These are phyloP conservation scores for Aquilaria agallochum DNA, from an alignment of 441 rosid species.

Conservation along the genomic window DNA sequence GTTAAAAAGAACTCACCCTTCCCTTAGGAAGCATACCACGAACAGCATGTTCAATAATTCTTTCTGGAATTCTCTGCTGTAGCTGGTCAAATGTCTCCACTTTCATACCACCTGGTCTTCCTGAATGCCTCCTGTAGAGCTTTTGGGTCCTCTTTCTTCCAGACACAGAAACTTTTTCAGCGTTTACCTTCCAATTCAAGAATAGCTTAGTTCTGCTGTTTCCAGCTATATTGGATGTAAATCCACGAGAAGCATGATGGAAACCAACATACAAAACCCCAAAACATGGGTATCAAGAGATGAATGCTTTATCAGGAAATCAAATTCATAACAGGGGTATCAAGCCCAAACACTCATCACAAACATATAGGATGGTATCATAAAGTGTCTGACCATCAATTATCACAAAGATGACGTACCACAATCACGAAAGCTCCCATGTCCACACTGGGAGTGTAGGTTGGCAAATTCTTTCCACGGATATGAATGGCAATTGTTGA, in stretches of 20 bases:
- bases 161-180: constrained; percentile 93
- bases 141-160: constrained; percentile 93
- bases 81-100: constrained; percentile 88
- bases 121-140: constrained; percentile 97
- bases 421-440: constrained; percentile 96
- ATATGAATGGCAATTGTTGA: constrained; percentile 84
- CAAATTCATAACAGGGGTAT: no score
- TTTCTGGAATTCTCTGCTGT: constrained; percentile 92
- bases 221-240: no score
- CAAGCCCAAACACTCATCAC: no score
- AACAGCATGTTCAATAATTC: constrained; percentile 96
- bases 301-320: no score
- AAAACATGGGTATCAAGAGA: no score
- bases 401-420: constrained; percentile 44
- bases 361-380: no score
- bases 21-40: constrained; percentile 99
- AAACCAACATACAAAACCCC: no score
- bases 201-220: no score
- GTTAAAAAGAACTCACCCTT: constrained; percentile 52
- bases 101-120: constrained; percentile 97
- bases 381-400: neutral
- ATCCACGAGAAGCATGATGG: no score
- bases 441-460: constrained; percentile 93
- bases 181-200: constrained; percentile 61
- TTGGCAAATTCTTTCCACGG: constrained; percentile 87